Evolutionary conservation across 345 rosid genomes (phyloP).

Genomic region (Hypericum androsaemum): DNA sequence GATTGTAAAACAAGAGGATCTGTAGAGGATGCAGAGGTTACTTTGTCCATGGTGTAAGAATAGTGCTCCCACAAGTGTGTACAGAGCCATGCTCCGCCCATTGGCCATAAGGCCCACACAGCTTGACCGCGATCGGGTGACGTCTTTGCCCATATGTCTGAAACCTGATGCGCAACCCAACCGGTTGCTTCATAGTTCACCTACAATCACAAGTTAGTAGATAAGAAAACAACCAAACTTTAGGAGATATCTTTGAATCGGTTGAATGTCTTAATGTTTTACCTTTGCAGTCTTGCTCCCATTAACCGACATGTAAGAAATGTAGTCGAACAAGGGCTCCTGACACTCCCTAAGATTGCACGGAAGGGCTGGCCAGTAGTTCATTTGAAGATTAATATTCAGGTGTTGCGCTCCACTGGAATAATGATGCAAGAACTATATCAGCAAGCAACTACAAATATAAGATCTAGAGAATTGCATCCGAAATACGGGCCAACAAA

Average conservation of each 20-base stretch:
- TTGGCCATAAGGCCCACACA: slow-evolving; percentile 86
- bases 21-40: slow-evolving; percentile 16
- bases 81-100: slow-evolving; percentile 99
- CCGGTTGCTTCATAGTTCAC: slow-evolving; percentile 79
- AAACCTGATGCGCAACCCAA: slow-evolving; percentile 84
- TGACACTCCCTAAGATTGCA: slow-evolving; percentile 81
- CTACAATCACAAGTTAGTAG: slow-evolving; percentile 21
- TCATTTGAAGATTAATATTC: slow-evolving; percentile 97
- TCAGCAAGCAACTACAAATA: too few species aligned
- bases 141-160: slow-evolving; percentile 93
- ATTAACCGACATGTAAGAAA: slow-evolving; percentile 13
- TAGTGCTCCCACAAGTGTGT: slow-evolving; percentile 96
- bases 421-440: not conserved
- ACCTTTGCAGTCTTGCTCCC: slow-evolving; percentile 86
- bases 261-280: slow-evolving; percentile 6
- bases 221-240: not conserved
- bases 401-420: slow-evolving; percentile 82
- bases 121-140: slow-evolving; percentile 68
- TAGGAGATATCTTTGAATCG: not conserved
- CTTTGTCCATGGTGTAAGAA: slow-evolving; percentile 67
- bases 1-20: not conserved
- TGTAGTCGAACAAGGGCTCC: slow-evolving; percentile 76
- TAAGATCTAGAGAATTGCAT: too few species aligned
- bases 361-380: slow-evolving; percentile 89
- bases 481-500: too few species aligned